These are phyloP conservation scores for Nissolia schottii DNA, from an alignment of 306 rosid genomes.

Conservation along the genomic window DNA sequence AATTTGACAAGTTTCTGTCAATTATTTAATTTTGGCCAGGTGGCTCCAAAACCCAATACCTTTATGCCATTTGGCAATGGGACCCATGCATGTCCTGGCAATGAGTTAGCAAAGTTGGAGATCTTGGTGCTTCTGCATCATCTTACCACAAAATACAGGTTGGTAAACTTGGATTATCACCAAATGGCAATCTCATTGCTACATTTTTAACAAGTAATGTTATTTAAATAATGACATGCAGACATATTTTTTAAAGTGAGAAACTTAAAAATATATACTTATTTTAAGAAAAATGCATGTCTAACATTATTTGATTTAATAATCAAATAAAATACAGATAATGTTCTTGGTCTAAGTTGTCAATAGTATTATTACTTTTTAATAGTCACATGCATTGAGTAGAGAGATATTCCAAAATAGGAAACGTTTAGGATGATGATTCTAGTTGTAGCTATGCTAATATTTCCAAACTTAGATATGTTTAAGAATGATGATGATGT, in stretches of 20 bases:
- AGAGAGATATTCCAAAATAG: background rate
- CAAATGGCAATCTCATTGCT: background rate
- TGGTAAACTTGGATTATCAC: background rate
- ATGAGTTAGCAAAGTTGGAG: conserved; percentile 90
- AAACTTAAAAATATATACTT: too few species aligned
- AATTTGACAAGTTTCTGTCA: conserved; percentile 10
- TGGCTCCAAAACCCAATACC: conserved; percentile 74
- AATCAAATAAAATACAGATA: too few species aligned
- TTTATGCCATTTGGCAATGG: conserved; percentile 95
- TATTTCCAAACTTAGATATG: conserved; percentile 17
- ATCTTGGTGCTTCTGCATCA: conserved; percentile 81
- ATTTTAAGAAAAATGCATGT: too few species aligned
- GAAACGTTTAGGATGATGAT: too few species aligned
- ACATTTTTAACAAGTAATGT: too few species aligned
- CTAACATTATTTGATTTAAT: too few species aligned
- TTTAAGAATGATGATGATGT: too few species aligned
- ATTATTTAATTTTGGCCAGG: conserved; percentile 42
- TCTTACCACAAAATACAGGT: conserved; percentile 83
- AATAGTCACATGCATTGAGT: background rate
- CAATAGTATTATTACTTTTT: too few species aligned
- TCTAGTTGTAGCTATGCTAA: too few species aligned
- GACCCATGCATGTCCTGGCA: conserved; percentile 91
- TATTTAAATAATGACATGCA: too few species aligned
- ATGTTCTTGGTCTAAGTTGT: too few species aligned
- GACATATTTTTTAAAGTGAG: too few species aligned